Evolutionary conservation across 768 basidiomycete species (phyloP), one percentile per base, ranked within the genome.

Genomic region (Boletus patriciae): DNA sequence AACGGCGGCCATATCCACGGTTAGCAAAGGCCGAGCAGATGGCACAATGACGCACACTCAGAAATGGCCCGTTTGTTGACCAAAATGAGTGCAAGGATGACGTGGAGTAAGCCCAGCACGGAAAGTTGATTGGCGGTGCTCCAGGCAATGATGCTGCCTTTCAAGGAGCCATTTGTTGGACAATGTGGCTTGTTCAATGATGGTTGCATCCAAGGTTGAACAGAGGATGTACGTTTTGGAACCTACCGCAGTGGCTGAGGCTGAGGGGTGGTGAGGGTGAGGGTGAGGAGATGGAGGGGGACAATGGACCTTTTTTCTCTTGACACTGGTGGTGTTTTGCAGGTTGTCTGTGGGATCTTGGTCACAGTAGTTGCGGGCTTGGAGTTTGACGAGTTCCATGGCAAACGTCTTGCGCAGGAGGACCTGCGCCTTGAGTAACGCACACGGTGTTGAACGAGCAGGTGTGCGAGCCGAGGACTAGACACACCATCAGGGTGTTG

Each of bases 141-240:
- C 87, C 89, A 92, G 0, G 87, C 84, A 44, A 94, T 76, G 62
- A 93, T 78, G 52, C 84, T 86, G 0, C 91, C 91, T 80, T 59
- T 85, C 74, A 16, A 72, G 62, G 19, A 75, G 72, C 6, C 69
- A 70, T 31, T 73, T 69, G 49, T 83, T 81, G 0, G 82, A 78
- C 15, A 78, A 63, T 3, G 82, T 77, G 1, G 90, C 85, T 31
- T 78, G 74, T 53, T 83, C 81, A 48, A 94, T 83, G 50, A 96
- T 74, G 13, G 68, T 60, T 0, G 82, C 70, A 52, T 91, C 75
- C 16, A 97, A 80, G 1, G 70, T 75, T 2, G 93, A 94, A 45
- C 94, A 87, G 18, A 97, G 77, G 43, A 95, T 89, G 68, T 89
- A 98, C 7, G 84, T 84, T 66, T 91, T 93, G 1, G 90, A 85